Base-by-base conservation (phyloP, 2,329 filamentous ascomycete genomes). In the Hirsutella minnesotensis region DNA sequence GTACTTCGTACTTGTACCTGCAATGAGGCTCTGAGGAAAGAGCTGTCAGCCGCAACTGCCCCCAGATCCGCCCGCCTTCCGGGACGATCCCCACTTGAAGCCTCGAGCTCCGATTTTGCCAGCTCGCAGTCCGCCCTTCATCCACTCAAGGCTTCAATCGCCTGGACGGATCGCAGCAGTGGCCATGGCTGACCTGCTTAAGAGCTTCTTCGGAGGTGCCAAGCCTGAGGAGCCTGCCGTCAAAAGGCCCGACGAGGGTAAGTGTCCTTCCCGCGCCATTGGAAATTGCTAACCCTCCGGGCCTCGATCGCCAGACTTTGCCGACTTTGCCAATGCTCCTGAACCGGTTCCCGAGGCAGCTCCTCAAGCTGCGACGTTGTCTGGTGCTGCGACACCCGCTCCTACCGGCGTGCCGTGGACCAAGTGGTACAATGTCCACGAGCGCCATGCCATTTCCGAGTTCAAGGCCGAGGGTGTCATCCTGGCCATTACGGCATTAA, bases 381-480 rank as follows among this genome's bases (percentile, higher is more conserved):
- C 62, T 30, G 63, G 65, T 21, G 61, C 67, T 35, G 62, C 65
- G 39, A 59, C 67, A 24, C 59, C 73, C 46, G 69, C 67, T 15
- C 33, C 65, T 38, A 70, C 72, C 37, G 64, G 60, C 36, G 67
- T 71, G 21, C 84, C 86, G 13, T 95, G 83, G 64, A 95, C 88
- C 41, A 87, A 86, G 70, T 98, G 92, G 92, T 98, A 96, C 69
- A 87, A 88, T 44, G 72, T 96, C 47, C 92, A 94, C 75, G 89
- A 96, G 75, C 87, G 92, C 57, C 81, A 89, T 56, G 80, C 80
- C 21, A 68, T 82, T 46, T 74, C 73, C 56, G 92, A 98, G 62
- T 98, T 98, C 73, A 80, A 80, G 66, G 75, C 82, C 55, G 92
- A 98, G 68, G 83, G 85, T 46, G 68, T 88, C 60, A 84, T 98